A percentile compares a stretch with the other conserved stretches of the same genome.
Conservation (phyloP, 1,139 yeast species). For the Casaregolazyma suthepensis region DNA sequence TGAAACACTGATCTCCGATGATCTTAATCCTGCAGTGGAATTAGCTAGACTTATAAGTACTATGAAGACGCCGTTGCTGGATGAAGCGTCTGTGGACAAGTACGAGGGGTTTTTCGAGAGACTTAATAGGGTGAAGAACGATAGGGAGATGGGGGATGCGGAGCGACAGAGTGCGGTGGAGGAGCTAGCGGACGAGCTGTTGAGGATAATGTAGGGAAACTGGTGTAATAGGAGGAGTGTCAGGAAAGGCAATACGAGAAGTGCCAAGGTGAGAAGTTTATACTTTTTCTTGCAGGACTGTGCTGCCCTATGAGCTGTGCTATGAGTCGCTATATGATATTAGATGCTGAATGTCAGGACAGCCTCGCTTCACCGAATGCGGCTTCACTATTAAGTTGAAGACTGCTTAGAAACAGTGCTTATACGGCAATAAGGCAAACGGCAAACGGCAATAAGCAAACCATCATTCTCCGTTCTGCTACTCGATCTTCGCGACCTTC, state of each 20-base stretch:
- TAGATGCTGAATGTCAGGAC: too few relatives aligned
- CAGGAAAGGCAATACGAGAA: too few relatives aligned
- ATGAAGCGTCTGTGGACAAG: conserved; percentile 19
- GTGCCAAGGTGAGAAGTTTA: too few relatives aligned
- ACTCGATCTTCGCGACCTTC: conserved; percentile 18
- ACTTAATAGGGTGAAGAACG: conserved; percentile 18
- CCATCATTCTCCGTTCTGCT: background rate
- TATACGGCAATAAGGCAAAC: too few relatives aligned
- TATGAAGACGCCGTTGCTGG: conserved; percentile 12
- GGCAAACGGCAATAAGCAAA: background rate
- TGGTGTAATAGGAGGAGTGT: too few relatives aligned
- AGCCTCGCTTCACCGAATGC: too few relatives aligned
- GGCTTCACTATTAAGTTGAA: too few relatives aligned
- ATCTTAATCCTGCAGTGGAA: conserved; percentile 6
- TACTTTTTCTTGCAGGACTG: too few relatives aligned
- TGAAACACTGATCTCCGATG: conserved; percentile 10
- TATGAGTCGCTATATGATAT: too few relatives aligned
- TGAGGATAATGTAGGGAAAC: conserved; percentile 20
- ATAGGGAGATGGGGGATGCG: conserved; percentile 18
- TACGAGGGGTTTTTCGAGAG: conserved; percentile 24
- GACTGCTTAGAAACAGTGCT: too few relatives aligned
- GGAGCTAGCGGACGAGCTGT: conserved; percentile 25
- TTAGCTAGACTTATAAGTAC: conserved; percentile 3
- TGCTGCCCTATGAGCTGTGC: too few relatives aligned
- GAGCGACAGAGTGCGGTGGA: conserved; percentile 25